Base-by-base conservation (phyloP, 2,329 filamentous ascomycete genomes). In the Exserohilum turcica region DNA sequence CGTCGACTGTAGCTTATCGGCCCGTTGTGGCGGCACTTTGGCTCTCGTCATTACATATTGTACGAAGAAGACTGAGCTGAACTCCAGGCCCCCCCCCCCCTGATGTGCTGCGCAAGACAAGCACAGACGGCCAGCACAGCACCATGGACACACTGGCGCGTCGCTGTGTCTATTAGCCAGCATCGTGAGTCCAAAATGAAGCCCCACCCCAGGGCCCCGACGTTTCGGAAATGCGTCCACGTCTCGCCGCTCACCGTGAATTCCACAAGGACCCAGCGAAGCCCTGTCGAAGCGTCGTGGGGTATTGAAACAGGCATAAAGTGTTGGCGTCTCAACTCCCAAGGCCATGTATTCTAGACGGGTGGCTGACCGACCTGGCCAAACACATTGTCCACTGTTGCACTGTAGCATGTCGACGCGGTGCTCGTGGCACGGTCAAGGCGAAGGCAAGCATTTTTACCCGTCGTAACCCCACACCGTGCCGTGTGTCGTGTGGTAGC, bases 121-220 rank as follows among this genome's bases (percentile, higher is more conserved):
- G 33, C 33, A 31, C 29, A 27, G 48, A 37, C 29, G 33, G 19
- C 24, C 32, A n/a, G 43, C 21, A 40, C 15, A 29, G 31, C 44
- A 32, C 28, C 10, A 40, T 27, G 15, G 15, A 36, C 24, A 12
- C 37, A 27, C 15, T 33, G 47, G 18, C 16, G 29, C 46, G 31
- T 28, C 24, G 6, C n/a, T 31, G 35, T 42, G 43, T 39, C 53
- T 56, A n/a, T n/a, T n/a, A 16, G 54, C 50, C 56, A 45, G 49
- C 52, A 50, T 32, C 48, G 58, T 58, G 51, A 16, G 27, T 32
- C 38, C 66, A 65, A 69, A 55, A 68, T 70, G 60, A 65, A 53
- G 51, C 48, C 47, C 52, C 36, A 59, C 52, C 49, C 46, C 51
- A 56, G 60, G 60, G 60, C 52, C 48, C 48, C 61, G 55, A 48